These are phyloP conservation scores for Strobilomyces confusus DNA, from an alignment of 768 basidiomycete genomes.

Conservation along the genomic window DNA sequence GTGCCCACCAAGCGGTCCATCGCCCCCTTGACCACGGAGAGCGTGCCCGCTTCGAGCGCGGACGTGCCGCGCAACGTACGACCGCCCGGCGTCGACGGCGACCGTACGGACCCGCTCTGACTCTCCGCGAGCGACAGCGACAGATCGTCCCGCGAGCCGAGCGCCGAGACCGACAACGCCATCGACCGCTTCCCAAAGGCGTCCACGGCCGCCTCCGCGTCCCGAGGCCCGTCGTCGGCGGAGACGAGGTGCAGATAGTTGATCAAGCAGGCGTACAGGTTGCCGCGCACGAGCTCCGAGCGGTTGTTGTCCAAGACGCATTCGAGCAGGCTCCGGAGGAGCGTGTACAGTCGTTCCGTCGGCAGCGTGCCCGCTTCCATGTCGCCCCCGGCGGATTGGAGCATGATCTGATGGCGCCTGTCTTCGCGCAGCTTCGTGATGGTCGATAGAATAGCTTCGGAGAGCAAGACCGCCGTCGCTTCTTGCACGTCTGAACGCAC, in stretches of 20 bases:
- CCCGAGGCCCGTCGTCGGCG: constrained; percentile 14
- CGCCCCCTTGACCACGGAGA: constrained; percentile 60
- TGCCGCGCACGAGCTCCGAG: constrained; percentile 85
- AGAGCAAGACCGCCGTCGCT: constrained; percentile 74
- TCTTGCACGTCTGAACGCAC: constrained; percentile 63
- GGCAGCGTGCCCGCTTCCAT: constrained; percentile 67
- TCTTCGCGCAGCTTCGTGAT: constrained; percentile 90
- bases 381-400: constrained; percentile 63
- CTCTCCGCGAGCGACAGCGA: constrained; percentile 35
- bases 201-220: constrained; percentile 15
- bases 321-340: constrained; percentile 72
- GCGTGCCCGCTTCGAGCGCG: constrained; percentile 56
- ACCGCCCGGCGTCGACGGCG: constrained; percentile 16
- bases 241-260: constrained; percentile 79
- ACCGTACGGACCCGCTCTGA: constrained; percentile 27
- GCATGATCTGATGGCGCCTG: constrained; percentile 60
- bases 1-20: constrained; percentile 71
- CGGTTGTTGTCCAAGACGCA: constrained; percentile 73
- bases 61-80: constrained; percentile 18
- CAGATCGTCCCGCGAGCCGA: constrained; percentile 39
- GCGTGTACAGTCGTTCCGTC: constrained; percentile 69
- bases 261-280: constrained; percentile 87
- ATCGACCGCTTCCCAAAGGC: constrained; percentile 24
- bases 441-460: constrained; percentile 75
- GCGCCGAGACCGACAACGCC: constrained; percentile 33